phyloP scores from a whole-genome alignment of 73 alveolate genomes.

The Diophrys sp. region DNA sequence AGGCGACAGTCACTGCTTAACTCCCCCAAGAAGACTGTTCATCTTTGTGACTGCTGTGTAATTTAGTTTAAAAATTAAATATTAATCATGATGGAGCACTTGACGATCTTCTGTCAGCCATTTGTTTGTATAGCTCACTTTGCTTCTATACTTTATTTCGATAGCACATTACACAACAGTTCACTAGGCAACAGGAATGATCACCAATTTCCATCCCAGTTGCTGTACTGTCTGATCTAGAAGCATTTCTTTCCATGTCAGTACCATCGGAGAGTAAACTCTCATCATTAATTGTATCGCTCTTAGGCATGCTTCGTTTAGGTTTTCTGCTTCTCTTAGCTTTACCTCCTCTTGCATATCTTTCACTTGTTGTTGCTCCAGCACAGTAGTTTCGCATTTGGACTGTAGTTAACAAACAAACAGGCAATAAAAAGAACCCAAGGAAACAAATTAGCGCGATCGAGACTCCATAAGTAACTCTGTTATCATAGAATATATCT shows the following conservation, averaged over 20 bases:
- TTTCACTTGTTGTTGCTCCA: slow-evolving; percentile 42
- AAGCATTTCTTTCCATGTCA: neutral
- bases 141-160: slow-evolving; percentile 10
- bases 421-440: slow-evolving; percentile 17
- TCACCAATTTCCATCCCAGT: neutral
- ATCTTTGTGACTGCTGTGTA: neutral
- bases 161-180: slow-evolving; percentile 25
- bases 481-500: neutral
- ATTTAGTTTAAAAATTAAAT: neutral
- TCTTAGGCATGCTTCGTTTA: neutral
- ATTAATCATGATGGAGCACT: no score
- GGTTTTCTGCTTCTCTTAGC: neutral
- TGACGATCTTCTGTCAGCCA: no score
- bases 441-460: slow-evolving; percentile 1
- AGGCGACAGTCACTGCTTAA: neutral
- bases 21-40: neutral
- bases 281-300: neutral
- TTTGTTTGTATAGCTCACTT: neutral
- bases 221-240: neutral
- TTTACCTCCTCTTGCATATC: slow-evolving; percentile 33
- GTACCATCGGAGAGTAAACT: neutral
- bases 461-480: neutral
- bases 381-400: slow-evolving; percentile 20
- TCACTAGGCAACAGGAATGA: neutral
- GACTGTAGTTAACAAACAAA: slow-evolving; percentile 13